phyloP scores from a whole-genome alignment of 306 rosid genomes.

The Hippophae tibetana region DNA sequence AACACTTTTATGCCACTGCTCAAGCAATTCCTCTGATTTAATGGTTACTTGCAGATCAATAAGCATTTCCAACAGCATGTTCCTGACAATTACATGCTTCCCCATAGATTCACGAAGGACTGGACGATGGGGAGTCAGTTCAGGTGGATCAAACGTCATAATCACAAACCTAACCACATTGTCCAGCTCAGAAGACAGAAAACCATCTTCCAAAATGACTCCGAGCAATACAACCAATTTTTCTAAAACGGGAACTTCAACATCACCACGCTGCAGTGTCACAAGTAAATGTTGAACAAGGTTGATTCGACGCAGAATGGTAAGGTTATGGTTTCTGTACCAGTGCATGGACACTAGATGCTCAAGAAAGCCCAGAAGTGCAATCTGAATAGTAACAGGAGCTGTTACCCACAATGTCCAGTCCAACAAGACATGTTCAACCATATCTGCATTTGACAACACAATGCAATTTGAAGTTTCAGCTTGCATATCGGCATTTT shows the following conservation, averaged over 20 bases:
- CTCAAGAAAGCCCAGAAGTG: conserved; percentile 91
- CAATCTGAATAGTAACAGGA: conserved; percentile 75
- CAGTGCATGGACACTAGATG: conserved; percentile 99
- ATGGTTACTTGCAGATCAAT: conserved; percentile 96
- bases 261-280: conserved; percentile 96
- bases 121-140: conserved; percentile 45
- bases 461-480: conserved; percentile 98
- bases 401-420: conserved; percentile 99
- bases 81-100: conserved; percentile 94
- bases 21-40: conserved; percentile 80
- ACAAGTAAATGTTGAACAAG: conserved; percentile 97
- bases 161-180: conserved; percentile 92
- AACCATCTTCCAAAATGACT: conserved; percentile 93
- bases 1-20: conserved; percentile 97
- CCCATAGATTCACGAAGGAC: conserved; percentile 91
- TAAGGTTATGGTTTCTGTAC: conserved; percentile 95
- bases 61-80: conserved; percentile 96
- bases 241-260: conserved; percentile 95
- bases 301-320: conserved; percentile 76
- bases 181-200: conserved; percentile 87
- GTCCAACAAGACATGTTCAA: conserved; percentile 95
- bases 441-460: conserved; percentile 98
- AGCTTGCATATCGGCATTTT: conserved; percentile 58
- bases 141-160: conserved; percentile 98
- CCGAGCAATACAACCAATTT: conserved; percentile 95